Conservation (phyloP, 73 alveolate genomes). For the Loxodes magnus region DNA sequence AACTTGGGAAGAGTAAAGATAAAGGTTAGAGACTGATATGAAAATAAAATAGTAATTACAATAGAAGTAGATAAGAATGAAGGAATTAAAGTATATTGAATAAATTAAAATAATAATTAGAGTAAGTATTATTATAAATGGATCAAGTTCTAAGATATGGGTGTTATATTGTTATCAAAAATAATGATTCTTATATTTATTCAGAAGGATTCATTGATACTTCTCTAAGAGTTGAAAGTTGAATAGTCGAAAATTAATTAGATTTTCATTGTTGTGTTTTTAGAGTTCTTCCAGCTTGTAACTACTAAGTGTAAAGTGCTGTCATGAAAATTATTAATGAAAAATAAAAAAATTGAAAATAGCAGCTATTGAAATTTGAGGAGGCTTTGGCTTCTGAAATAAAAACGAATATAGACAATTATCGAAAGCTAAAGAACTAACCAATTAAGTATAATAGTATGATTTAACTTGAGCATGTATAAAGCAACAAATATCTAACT, state of each 20-base stretch:
- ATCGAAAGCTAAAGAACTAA: neutral
- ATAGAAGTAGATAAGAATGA: too few species aligned
- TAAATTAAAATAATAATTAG: too few species aligned
- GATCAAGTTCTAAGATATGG: too few species aligned
- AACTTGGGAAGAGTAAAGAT: too few species aligned
- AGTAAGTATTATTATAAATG: too few species aligned
- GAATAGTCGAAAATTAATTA: neutral
- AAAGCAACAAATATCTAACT: neutral
- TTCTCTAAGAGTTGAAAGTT: neutral
- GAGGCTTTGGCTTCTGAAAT: conserved; percentile 8
- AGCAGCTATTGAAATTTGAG: neutral
- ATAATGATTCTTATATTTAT: conserved; percentile 2
- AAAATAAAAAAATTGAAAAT: neutral
- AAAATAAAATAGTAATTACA: too few species aligned
- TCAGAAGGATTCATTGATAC: conserved; percentile 12
- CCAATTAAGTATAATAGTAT: neutral
- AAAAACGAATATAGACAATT: conserved; percentile 5
- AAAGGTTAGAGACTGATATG: too few species aligned
- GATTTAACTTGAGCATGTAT: conserved; percentile 5
- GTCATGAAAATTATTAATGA: neutral
- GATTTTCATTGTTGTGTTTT: conserved; percentile 6
- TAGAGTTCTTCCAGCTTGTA: conserved; percentile 8
- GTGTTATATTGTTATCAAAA: too few species aligned
- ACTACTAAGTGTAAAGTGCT: conserved; percentile 2
- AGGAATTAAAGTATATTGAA: too few species aligned